A percentile compares a stretch with the other conserved stretches of the same genome.
Conservation (phyloP, 257 asterid species). For the Catharanthus roseus region DNA sequence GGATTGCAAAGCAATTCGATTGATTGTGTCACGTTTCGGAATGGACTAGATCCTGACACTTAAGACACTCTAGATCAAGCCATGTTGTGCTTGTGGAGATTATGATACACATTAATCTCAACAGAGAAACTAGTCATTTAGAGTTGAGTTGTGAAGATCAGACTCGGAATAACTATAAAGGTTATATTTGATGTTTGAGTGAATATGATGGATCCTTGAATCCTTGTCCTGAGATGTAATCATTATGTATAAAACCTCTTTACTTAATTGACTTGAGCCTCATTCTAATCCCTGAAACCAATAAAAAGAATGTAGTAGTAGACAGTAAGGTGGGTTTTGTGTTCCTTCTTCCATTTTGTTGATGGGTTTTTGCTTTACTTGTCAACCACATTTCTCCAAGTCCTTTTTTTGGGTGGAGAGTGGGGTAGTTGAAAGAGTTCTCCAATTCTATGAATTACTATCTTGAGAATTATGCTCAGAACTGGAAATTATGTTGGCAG, state of each 20-base stretch:
- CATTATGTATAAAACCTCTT: neutral
- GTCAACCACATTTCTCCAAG: too few relatives aligned
- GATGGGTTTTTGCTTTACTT: neutral
- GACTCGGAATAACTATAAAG: neutral
- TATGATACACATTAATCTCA: neutral
- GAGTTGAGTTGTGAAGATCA: neutral
- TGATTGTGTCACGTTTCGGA: neutral
- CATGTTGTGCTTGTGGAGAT: neutral
- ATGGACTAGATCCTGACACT: neutral
- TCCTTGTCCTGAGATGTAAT: neutral
- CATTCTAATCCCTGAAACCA: neutral
- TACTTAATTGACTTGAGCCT: neutral
- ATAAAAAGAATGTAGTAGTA: neutral
- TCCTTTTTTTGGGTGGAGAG: too few relatives aligned
- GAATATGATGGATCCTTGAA: neutral
- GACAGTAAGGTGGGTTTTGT: neutral
- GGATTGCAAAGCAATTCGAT: neutral
- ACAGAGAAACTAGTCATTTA: neutral
- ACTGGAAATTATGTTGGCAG: conserved; percentile 46
- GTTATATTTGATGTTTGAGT: neutral
- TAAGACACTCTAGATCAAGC: neutral
- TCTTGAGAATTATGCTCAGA: conserved; percentile 11
- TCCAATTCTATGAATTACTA: neutral
- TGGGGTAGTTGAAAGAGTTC: too few relatives aligned
- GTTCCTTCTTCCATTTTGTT: neutral